Evolutionary conservation across 768 basidiomycete genomes (phyloP), one percentile per base, ranked within the genome.

Genomic region (Psilocybe sp.): DNA sequence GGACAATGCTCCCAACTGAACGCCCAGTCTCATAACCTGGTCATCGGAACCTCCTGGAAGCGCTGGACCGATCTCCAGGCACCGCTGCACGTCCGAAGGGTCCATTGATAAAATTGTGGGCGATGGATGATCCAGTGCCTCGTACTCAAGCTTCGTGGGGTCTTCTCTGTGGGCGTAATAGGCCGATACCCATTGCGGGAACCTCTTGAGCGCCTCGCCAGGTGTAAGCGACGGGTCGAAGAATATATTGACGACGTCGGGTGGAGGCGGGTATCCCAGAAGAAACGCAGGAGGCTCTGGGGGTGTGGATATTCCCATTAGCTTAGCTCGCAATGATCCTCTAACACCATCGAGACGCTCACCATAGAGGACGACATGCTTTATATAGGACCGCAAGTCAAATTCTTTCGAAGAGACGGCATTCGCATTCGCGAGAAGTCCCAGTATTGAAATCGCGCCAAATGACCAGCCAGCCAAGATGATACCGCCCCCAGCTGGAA

Each of bases 41-140:
- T 28, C 44, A 35, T 50, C 49, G 7, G 49, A 50, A 15, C 49
- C 49, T 10, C 42, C 49, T n/a, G 41, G 49, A 19, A 50, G 49
- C 20, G 49, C 44, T n/a, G 49, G 49, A 16, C 18, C 36, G 35
- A 50, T 44, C 31, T 50, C 49, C 32, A 50, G 35, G 35, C 40
- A 34, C 7, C 15, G 28, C 36, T 44, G 23, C 18, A 50, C 39
- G 23, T 50, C 49, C 18, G 43, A 41, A 10, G 36, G 49, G 20
- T 41, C 43, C 40, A 50, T 50, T 13, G 33, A 38, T 12, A 50
- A 37, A 15, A 50, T 20, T 9, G 49, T 50, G 1, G 49, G 34
- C 15, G 41, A 41, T 15, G 49, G 49, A 44, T 43, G 11, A 9
- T n/a, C 31, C 8, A 41, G 20, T 15, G 35, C 49, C 15, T 32